These are phyloP conservation scores for Hypsizygus ulmarius DNA, from an alignment of 1,284 basidiomycete species.

Conservation along the genomic window DNA sequence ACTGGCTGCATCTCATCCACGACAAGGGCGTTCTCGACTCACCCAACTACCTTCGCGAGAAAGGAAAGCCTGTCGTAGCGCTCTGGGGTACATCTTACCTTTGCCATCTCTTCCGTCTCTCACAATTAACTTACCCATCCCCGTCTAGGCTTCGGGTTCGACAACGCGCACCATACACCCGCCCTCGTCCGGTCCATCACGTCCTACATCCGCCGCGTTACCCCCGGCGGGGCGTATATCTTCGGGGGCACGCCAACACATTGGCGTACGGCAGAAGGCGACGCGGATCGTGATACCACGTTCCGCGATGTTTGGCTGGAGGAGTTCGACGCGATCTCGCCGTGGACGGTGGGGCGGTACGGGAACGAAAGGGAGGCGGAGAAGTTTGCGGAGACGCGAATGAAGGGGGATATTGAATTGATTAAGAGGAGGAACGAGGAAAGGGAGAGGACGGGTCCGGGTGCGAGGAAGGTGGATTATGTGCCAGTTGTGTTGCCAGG, in stretches of 20 bases:
- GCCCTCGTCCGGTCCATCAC: constrained; percentile 53
- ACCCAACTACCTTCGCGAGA: constrained; percentile 67
- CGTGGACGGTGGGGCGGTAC: constrained; percentile 74
- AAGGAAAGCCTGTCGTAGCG: constrained; percentile 62
- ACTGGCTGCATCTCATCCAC: constrained; percentile 67
- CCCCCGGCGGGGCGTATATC: constrained; percentile 71
- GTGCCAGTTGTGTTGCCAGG: constrained; percentile 75
- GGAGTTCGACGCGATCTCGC: constrained; percentile 72
- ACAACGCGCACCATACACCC: constrained; percentile 60
- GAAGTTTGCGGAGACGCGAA: constrained; percentile 53
- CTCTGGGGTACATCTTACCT: constrained; percentile 54
- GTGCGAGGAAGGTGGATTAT: constrained; percentile 60
- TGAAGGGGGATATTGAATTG: constrained; percentile 60
- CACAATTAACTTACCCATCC: background rate
- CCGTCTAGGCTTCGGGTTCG: constrained; percentile 59
- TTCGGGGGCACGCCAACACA: constrained; percentile 64
- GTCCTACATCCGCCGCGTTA: constrained; percentile 51
- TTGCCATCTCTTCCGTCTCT: constrained; percentile 1
- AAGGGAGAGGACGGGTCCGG: too few species aligned
- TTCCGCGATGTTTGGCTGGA: constrained; percentile 66
- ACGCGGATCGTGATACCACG: constrained; percentile 62
- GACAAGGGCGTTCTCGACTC: constrained; percentile 62
- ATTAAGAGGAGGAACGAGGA: constrained; percentile 50
- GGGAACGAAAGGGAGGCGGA: constrained; percentile 55
- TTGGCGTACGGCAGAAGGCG: constrained; percentile 65